Evolutionary conservation across 2,329 filamentous ascomycete genomes (phyloP).

Genomic region (Nemania diffusa): DNA sequence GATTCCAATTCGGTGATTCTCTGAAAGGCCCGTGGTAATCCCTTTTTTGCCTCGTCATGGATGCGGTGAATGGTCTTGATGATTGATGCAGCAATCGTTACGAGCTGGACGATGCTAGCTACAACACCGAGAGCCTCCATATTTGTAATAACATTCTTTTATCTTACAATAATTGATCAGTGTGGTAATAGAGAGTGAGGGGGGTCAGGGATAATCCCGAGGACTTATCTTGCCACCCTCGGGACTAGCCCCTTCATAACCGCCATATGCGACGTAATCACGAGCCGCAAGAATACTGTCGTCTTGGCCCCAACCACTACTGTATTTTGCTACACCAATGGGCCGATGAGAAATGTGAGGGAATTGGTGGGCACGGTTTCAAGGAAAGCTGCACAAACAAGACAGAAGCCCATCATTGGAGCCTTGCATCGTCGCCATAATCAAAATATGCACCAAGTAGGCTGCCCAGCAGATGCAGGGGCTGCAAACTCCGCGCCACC

Average conservation of each 20-base stretch:
- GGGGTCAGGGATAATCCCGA: background rate
- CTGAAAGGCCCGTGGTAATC: slow-evolving; percentile 2
- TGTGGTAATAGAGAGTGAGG: background rate
- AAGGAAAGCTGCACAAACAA: background rate
- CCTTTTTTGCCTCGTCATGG: slow-evolving; percentile 3
- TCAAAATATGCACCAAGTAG: background rate
- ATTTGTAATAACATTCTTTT: background rate
- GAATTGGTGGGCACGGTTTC: background rate
- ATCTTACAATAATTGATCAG: background rate
- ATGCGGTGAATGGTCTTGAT: slow-evolving; percentile 11
- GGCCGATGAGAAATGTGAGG: background rate
- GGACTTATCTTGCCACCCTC: background rate
- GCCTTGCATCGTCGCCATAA: background rate
- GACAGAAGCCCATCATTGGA: background rate
- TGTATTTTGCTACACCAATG: background rate
- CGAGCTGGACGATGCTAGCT: slow-evolving; percentile 8
- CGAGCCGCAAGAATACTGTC: background rate
- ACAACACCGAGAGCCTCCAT: slow-evolving; percentile 4
- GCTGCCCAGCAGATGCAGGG: background rate
- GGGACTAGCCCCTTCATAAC: no score
- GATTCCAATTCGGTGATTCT: slow-evolving; percentile 5
- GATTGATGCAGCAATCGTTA: slow-evolving; percentile 11
- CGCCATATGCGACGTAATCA: no score
- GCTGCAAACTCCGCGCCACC: background rate
- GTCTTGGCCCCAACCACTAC: background rate